Evolutionary conservation across 108 stramenopile species (phyloP), one percentile per base, ranked within the genome.

Genomic region (Bacterosira constricta): DNA sequence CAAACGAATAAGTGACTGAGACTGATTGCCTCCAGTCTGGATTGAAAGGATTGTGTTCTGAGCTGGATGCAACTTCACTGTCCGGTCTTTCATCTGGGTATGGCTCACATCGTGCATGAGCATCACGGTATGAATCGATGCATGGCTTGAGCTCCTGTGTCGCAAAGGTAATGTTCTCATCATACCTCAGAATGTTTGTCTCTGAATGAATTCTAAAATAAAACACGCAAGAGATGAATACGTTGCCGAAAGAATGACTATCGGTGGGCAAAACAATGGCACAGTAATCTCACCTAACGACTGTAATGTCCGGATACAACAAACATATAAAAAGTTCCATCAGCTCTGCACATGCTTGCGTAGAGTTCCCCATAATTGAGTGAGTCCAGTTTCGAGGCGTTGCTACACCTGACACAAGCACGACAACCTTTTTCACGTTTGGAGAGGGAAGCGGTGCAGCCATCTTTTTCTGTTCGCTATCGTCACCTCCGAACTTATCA

Each of bases 151-250:
- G 86, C 59, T 95, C 94, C 25, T 83, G 66, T 46, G 96, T 91
- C n/a, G 95, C 95, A 64, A 99, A 99, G 3, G 73, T 56, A 23
- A 98, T 96, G 73, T 99, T 99, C 58, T 98, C 96, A 58, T 98
- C 97, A 66, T 97, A 99, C 11, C 97, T 89, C 67, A 97, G 97
- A 37, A 98, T 85, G 55, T 97, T 93, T n/a, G 89, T 87, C 27
- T 84, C 68, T 6, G 96, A 97, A 70, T 97, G 92, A 18, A 97
- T 79, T 39, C 85, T 74, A 11, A 61, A 46, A 27, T 63, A 69
- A 17, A 69, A n/a, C 4, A 15, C 12, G n/a, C n/a, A n/a, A n/a
- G n/a, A n/a, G n/a, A n/a, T n/a, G n/a, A n/a, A n/a, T n/a, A n/a
- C n/a, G n/a, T n/a, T n/a, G n/a, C n/a, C n/a, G n/a, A n/a, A n/a